phyloP scores from a whole-genome alignment of 345 rosid species.

The Streptanthus diversifolius region DNA sequence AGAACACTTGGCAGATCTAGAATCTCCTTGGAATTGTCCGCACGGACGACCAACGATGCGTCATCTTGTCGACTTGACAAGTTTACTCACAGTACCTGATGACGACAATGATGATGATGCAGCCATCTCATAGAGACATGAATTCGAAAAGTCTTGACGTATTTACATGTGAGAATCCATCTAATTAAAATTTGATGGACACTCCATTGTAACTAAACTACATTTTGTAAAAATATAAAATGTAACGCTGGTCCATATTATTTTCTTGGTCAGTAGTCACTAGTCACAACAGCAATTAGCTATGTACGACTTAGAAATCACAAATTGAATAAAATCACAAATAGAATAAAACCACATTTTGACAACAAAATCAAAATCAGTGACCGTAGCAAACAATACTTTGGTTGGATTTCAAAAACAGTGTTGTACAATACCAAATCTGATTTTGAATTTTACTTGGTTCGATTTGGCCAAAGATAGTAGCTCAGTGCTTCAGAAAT shows the following conservation, averaged over 20 bases:
- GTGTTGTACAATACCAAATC: background rate
- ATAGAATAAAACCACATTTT: too few species aligned
- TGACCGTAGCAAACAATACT: background rate
- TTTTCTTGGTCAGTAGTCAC: background rate
- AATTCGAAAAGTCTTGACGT: background rate
- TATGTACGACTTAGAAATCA: background rate
- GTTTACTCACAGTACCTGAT: slow-evolving; percentile 37
- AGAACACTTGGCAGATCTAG: slow-evolving; percentile 68
- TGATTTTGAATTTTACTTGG: background rate
- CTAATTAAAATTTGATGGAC: background rate
- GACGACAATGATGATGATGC: slow-evolving; percentile 23
- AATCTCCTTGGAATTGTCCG: slow-evolving; percentile 99
- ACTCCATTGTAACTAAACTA: background rate
- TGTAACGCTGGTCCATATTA: background rate
- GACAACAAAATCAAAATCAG: background rate
- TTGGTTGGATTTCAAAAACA: background rate
- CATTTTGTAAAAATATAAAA: background rate
- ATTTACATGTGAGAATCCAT: background rate
- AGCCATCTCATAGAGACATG: slow-evolving; percentile 2
- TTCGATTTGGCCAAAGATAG: background rate
- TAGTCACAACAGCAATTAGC: background rate
- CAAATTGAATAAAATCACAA: background rate
- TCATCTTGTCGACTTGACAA: slow-evolving; percentile 77
- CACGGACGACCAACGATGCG: slow-evolving; percentile 99
- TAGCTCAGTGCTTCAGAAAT: background rate